Conservation (phyloP, 768 basidiomycete species). For the Sporobolomyces pararoseus region DNA sequence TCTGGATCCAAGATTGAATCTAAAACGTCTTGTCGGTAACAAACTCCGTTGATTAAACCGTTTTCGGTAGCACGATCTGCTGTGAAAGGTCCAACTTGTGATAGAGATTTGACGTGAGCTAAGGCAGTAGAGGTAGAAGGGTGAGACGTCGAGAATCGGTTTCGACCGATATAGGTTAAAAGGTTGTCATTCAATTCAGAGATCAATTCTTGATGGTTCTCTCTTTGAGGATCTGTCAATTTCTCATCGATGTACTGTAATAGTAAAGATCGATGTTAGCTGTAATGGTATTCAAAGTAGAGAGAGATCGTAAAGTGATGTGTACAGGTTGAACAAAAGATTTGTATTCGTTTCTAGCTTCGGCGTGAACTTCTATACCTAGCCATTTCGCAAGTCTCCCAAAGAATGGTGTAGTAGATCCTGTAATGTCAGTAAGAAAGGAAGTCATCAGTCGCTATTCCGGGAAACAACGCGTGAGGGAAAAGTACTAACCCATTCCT, state of each 20-base stretch:
- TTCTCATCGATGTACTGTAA: slow-evolving; percentile 41
- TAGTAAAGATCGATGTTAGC: no score
- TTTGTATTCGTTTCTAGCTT: slow-evolving; percentile 46
- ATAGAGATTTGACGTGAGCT: slow-evolving; percentile 23
- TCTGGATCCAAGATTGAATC: slow-evolving; percentile 24
- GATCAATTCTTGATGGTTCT: slow-evolving; percentile 43
- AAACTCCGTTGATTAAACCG: slow-evolving; percentile 31
- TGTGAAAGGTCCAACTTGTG: slow-evolving; percentile 36
- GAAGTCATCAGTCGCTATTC: neutral
- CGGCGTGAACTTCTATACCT: slow-evolving; percentile 45
- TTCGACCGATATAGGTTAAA: slow-evolving; percentile 39
- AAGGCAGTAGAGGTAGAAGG: neutral
- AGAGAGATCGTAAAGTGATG: neutral
- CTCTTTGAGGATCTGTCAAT: slow-evolving; percentile 41
- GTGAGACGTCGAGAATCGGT: slow-evolving; percentile 33
- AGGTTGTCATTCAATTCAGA: slow-evolving; percentile 45
- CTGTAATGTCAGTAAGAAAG: neutral
- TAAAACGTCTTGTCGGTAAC: slow-evolving; percentile 39
- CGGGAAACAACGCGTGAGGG: no score
- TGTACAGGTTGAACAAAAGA: slow-evolving; percentile 39
- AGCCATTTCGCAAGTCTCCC: slow-evolving; percentile 43
- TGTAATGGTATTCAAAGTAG: neutral
- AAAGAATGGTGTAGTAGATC: slow-evolving; percentile 44
- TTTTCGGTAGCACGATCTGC: slow-evolving; percentile 9
- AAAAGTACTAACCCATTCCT: slow-evolving; percentile 35